Evolutionary conservation across 768 basidiomycete genomes (phyloP), one percentile per base, ranked within the genome.

Genomic region (Coprinopsis sp.): DNA sequence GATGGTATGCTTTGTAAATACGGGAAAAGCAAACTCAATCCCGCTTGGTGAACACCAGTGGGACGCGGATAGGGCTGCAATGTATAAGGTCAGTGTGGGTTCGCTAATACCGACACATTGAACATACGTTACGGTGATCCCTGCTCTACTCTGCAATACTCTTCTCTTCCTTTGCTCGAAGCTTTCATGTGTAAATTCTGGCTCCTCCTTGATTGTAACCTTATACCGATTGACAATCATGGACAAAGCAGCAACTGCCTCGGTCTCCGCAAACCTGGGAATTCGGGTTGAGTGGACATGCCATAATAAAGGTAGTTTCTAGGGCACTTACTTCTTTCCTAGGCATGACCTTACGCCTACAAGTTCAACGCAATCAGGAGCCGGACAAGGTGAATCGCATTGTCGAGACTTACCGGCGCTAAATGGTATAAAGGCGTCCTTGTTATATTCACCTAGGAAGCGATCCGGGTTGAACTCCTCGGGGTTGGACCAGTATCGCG

Each of bases 401-500:
- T 36, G 6, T 36, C 23, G n/a, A 6, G 4, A 39, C 52, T 24
- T 34, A 53, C 52, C 54, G 16, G 44, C 46, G 16, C 49, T 48
- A 21, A 55, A 55, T 16, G 49, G 45, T 13, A 55, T 24, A 18
- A 55, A 51, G 2, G 54, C 54, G 33, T 55, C 54, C 18, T 42
- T 50, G 33, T 49, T 46, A 38, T 49, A 55, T 12, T 55, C 54
- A 8, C 49, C 44, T 24, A 55, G 40, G 49, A 55, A 55, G 5
- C 54, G 33, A 12, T 50, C 49, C 1, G 54, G 54, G 25, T 60
- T 67, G 59, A 79, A 81, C 6, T 53, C 53, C 24, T 73, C 51
- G 3, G 79, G 78, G 34, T 79, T 68, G 40, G 73, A 59, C 78
- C 79, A 81, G 55, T 79, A 79, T 28, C 70, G 68, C 22, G 78